A percentile compares a stretch with the other conserved stretches of the same genome.
Conservation (phyloP, 257 asterid genomes). For the Solanum clarkiae region DNA sequence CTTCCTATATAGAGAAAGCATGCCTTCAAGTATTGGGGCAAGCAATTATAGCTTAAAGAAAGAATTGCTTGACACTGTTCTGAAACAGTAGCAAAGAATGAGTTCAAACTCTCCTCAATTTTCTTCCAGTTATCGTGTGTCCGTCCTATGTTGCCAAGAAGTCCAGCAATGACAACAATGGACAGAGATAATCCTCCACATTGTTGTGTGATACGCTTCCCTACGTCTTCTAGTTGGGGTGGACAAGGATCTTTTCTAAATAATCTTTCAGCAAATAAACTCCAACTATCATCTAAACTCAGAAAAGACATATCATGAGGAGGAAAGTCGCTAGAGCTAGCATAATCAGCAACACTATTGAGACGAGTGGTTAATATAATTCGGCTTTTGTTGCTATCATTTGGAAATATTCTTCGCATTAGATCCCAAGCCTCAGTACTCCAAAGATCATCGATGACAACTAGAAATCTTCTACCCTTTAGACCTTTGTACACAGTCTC, state of each 20-base stretch:
- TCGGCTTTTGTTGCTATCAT: background rate
- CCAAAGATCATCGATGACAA: conserved; percentile 13
- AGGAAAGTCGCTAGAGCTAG: background rate
- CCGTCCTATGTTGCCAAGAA: background rate
- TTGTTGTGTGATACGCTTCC: background rate
- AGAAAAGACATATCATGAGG: background rate
- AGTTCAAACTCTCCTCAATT: background rate
- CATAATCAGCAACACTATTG: background rate
- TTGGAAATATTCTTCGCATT: background rate
- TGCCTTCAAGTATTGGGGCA: background rate
- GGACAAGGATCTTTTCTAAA: background rate
- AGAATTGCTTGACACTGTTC: background rate
- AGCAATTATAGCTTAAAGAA: conserved; percentile 2
- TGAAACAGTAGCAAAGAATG: background rate
- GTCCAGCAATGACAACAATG: background rate
- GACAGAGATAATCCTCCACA: background rate
- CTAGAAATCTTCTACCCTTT: background rate
- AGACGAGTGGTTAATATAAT: conserved; percentile 3
- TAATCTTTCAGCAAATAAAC: background rate
- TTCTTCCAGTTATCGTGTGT: background rate
- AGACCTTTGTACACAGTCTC: background rate
- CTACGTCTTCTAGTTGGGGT: background rate
- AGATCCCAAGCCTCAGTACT: background rate
- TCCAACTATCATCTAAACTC: background rate
- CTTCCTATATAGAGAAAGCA: conserved; percentile 7